Base-by-base conservation (phyloP, 495 filamentous ascomycete species). In the Parathielavia hyrcaniae region DNA sequence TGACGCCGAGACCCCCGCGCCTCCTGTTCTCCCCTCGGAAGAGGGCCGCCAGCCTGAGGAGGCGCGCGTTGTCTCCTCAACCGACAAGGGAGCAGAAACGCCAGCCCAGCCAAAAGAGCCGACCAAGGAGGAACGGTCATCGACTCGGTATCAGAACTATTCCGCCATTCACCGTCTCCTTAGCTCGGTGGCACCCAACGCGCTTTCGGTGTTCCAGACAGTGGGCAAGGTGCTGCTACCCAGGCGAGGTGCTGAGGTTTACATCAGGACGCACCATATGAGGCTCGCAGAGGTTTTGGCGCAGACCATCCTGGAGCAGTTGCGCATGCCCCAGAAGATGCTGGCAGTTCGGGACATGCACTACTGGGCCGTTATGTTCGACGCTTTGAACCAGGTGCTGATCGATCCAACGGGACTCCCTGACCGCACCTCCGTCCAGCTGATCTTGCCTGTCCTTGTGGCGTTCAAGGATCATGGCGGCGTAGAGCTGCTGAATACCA, bases 391-490 rank as follows among this genome's bases (percentile, higher is more conserved):
- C 35, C 86, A 90, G 59, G 77, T 95, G 65, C 74, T 96, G 47
- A 82, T 91, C 58, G 91, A 95, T 40, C 64, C 68, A 17, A 54
- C 58, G 38, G 76, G 78, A 45, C 71, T 74, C 14, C 67, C 74
- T 47, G 87, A 88, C 19, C 84, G 83, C 4, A 73, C 77, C 5
- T 73, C 70, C n/a, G 70, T 80, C 4, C 84, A 87, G 60, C 82
- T 88, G 32, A 80, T 96, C 45, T 88, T 88, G 9, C 78, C 91
- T 16, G 86, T 96, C 34, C 69, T 97, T 35, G 80, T 91, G 60
- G 85, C 88, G 16, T 97, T 97, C 74, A 93, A 91, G 69, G 84
- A 87, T 47, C 77, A 79, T 51, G 82, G 84, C 41, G 93, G 93
- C 2, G 75, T 98, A 40, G 81, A 83, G 34, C 75, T 81, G 17